Evolutionary conservation across 2,329 filamentous ascomycete species (phyloP).

Genomic region (Cercospora beticola): DNA sequence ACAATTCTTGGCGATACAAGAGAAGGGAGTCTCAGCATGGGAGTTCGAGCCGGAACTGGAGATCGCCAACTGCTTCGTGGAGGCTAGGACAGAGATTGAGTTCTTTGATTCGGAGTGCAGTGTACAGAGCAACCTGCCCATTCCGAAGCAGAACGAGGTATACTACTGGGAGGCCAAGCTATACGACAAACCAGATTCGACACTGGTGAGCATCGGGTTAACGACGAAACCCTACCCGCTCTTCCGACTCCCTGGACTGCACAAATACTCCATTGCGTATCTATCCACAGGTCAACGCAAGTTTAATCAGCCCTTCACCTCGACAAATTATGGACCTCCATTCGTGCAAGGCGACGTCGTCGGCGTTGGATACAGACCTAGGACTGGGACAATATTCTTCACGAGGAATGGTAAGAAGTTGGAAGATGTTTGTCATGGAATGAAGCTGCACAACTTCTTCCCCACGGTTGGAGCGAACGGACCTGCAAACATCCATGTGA

Average conservation of each 20-base stretch:
- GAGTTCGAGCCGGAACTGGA: constrained; percentile 99
- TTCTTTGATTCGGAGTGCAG: constrained; percentile 98
- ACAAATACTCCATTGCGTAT: constrained; percentile 91
- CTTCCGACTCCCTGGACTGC: constrained; percentile 88
- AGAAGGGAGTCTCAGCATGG: constrained; percentile 99
- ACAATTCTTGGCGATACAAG: constrained; percentile 96
- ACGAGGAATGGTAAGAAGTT: constrained; percentile 97
- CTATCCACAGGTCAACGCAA: constrained; percentile 82
- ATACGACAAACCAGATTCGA: constrained; percentile 92
- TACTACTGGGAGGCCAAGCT: constrained; percentile 99
- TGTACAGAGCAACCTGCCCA: constrained; percentile 92
- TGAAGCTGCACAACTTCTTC: constrained; percentile 96
- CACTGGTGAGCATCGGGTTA: constrained; percentile 85
- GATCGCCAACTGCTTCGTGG: constrained; percentile 98
- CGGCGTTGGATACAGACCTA: constrained; percentile 89
- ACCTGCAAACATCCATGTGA: constrained; percentile 89
- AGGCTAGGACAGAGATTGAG: constrained; percentile 93
- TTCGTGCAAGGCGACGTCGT: constrained; percentile 94
- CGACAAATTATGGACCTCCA: constrained; percentile 75
- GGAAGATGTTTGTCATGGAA: constrained; percentile 87
- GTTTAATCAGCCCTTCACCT: constrained; percentile 86
- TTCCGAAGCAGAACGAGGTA: constrained; percentile 98
- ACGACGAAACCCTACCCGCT: constrained; percentile 95
- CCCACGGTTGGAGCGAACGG: constrained; percentile 95
- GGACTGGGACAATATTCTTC: constrained; percentile 95